Percentiles rank a stretch among this genome's conserved stretches.
These are phyloP conservation scores for Pichia norvegensis DNA, from an alignment of 1,139 yeast genomes.

Conservation along the genomic window DNA sequence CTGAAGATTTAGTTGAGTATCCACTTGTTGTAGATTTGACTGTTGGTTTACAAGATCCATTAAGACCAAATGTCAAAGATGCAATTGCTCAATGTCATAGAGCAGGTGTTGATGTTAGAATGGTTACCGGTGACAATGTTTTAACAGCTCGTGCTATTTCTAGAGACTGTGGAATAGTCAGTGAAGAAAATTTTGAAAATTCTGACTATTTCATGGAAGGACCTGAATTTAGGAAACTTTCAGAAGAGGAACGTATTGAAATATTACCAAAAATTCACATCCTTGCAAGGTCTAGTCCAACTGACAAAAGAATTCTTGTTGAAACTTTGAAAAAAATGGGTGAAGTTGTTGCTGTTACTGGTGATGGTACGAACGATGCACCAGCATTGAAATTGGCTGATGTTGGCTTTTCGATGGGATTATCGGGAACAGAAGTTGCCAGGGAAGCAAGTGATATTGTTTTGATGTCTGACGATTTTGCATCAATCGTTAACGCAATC, in stretches of 20 bases:
- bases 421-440: constrained; percentile 90
- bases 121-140: constrained; percentile 96
- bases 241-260: constrained; percentile 46
- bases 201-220: constrained; percentile 82
- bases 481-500: constrained; percentile 94
- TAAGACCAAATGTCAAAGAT: constrained; percentile 81
- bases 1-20: constrained; percentile 9
- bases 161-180: constrained; percentile 70
- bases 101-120: constrained; percentile 91
- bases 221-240: constrained; percentile 68
- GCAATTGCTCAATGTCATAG: constrained; percentile 78
- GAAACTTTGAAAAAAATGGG: constrained; percentile 72
- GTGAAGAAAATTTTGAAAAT: constrained; percentile 42
- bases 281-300: constrained; percentile 91
- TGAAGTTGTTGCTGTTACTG: constrained; percentile 97
- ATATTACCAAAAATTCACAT: constrained; percentile 72
- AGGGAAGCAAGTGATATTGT: constrained; percentile 93
- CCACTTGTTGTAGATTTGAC: constrained; percentile 54
- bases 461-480: constrained; percentile 90
- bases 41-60: constrained; percentile 92
- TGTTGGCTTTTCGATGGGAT: constrained; percentile 93
- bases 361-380: constrained; percentile 96
- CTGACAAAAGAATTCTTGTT: constrained; percentile 83
- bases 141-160: constrained; percentile 90
- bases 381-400: constrained; percentile 91